phyloP scores from a whole-genome alignment of 106 monocot species.

The Allium cepa region DNA sequence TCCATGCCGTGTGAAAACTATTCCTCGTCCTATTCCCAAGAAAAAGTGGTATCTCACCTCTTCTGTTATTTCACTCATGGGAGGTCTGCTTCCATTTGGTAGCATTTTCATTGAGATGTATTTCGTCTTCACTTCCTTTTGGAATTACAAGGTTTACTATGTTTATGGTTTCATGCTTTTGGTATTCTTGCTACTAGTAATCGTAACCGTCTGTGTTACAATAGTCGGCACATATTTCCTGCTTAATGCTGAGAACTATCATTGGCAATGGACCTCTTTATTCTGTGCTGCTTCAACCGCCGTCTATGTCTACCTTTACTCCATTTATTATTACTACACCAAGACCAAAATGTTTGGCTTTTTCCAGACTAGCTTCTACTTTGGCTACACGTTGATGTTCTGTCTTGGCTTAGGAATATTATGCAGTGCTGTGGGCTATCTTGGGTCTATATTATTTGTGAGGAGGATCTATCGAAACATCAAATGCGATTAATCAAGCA shows the following conservation, averaged over 20 bases:
- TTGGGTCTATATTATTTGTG: slow-evolving; percentile 14
- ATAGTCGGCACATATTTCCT: slow-evolving; percentile 55
- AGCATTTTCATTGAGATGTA: slow-evolving; percentile 71
- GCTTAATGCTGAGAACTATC: slow-evolving; percentile 53
- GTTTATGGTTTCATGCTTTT: slow-evolving; percentile 78
- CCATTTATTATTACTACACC: slow-evolving; percentile 48
- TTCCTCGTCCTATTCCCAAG: slow-evolving; percentile 54
- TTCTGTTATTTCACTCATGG: slow-evolving; percentile 49
- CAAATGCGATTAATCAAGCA: slow-evolving; percentile 54
- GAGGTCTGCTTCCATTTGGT: slow-evolving; percentile 56
- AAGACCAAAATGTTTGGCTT: slow-evolving; percentile 69
- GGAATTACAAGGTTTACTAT: slow-evolving; percentile 84
- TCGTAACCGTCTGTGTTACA: slow-evolving; percentile 44
- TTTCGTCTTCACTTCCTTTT: slow-evolving; percentile 64
- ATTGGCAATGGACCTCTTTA: slow-evolving; percentile 54
- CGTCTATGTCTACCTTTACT: slow-evolving; percentile 49
- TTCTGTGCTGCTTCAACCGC: slow-evolving; percentile 43
- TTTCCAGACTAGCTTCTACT: slow-evolving; percentile 65
- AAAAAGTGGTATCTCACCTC: slow-evolving; percentile 69
- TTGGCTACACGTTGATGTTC: slow-evolving; percentile 58
- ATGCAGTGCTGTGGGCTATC: slow-evolving; percentile 33
- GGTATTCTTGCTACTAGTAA: slow-evolving; percentile 38
- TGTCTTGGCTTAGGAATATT: slow-evolving; percentile 47
- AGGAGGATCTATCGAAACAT: slow-evolving; percentile 86
- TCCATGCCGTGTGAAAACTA: slow-evolving; percentile 58